Evolutionary conservation across 306 rosid species (phyloP), one percentile per base, ranked within the genome.

Genomic region (Quillaja saponaria): DNA sequence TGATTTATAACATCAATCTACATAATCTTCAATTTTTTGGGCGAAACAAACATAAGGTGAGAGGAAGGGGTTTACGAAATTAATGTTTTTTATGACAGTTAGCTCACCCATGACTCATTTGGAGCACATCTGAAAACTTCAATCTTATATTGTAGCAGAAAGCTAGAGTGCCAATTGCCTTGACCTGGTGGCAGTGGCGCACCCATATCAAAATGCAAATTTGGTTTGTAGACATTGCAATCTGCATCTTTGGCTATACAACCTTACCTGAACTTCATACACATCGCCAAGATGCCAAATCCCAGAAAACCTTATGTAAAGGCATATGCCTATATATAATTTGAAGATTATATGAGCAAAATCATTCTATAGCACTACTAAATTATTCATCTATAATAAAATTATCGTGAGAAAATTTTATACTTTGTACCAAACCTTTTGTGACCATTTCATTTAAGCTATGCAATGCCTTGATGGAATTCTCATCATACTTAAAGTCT

Each of bases 381-480:
- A 17, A 49, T 13, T 1, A 42, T 13, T 19, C 15, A 67, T 41
- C 13, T 6, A 41, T 41, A 4, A 37, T n/a, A 41, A 49, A 49
- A 21, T 8, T 52, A 34, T 60, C 15, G 42, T 64, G 79, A 84
- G 74, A 64, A 81, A 78, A 66, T 84, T 79, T 38, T 78, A 81
- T 34, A 49, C 64, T 55, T n/a, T 84, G 90, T 2, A 13, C 59
- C 71, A 84, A 71, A 33, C 81, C 80, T 73, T 84, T 76, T 49
- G 83, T 79, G 55, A 84, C 90, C 87, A 84, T 76, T 77, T 84
- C 90, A 58, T 84, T 84, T 71, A 84, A 67, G 49, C 90, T 81
- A 41, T 84, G 84, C 65, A 84, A 80, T n/a, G 90, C 90, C 75
- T 78, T 81, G 21, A 18, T 79, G 2, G 90, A 81, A 64, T 81